Conservation (phyloP, 1,284 basidiomycete genomes). For the Leccinum subrobustum region DNA sequence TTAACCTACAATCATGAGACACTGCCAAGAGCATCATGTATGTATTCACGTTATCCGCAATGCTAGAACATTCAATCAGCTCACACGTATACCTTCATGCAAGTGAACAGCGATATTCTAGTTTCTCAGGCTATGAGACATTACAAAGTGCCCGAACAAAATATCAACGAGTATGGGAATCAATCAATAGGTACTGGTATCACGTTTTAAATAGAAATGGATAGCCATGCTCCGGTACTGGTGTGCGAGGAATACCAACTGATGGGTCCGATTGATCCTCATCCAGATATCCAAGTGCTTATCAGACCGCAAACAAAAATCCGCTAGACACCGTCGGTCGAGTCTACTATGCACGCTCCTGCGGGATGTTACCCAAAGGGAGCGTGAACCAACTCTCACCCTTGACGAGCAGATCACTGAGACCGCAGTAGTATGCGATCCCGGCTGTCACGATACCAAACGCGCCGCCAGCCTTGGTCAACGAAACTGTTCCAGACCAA, state of each 20-base stretch:
- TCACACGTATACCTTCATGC: too few relatives aligned
- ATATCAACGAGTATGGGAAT: constrained; percentile 1
- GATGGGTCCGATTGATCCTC: neutral
- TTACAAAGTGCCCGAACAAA: constrained; percentile 4
- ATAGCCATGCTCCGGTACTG: neutral
- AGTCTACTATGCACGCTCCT: constrained; percentile 9
- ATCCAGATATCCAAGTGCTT: neutral
- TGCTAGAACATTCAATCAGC: neutral
- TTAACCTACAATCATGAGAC: neutral
- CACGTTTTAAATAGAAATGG: constrained; percentile 3
- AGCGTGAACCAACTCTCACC: constrained; percentile 50
- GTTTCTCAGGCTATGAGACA: neutral
- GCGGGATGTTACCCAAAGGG: constrained; percentile 45
- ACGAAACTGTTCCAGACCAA: constrained; percentile 30
- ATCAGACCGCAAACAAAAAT: constrained; percentile 10
- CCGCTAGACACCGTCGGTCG: neutral
- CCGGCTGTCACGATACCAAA: constrained; percentile 69
- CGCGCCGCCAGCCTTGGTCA: constrained; percentile 61
- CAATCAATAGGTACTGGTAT: neutral
- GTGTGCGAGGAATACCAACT: neutral
- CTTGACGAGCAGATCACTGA: constrained; percentile 58
- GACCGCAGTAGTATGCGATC: constrained; percentile 67
- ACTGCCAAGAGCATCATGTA: neutral
- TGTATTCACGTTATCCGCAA: too few relatives aligned
- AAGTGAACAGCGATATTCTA: neutral